Conservation (phyloP, 441 rosid species). For the Corymbia citriodora region DNA sequence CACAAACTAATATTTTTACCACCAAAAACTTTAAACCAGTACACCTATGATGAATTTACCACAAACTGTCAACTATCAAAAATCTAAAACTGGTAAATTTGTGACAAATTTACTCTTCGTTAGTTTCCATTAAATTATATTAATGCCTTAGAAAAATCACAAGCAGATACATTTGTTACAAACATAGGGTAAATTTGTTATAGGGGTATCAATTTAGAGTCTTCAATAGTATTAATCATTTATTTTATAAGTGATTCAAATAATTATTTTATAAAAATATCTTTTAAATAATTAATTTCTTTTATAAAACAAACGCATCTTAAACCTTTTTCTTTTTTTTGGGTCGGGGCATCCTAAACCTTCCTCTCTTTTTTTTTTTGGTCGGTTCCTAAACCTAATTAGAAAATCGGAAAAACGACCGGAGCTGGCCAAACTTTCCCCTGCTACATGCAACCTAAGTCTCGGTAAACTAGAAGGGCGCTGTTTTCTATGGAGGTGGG, state of each 20-base stretch:
- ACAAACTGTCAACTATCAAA: background rate
- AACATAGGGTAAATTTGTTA: background rate
- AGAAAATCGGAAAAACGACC: background rate
- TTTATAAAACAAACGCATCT: background rate
- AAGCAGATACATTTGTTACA: fast-evolving
- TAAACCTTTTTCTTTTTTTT: no score
- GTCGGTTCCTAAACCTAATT: background rate
- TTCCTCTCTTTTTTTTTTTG: no score
- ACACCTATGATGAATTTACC: background rate
- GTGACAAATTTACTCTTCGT: no score
- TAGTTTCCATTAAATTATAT: no score
- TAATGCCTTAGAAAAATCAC: background rate
- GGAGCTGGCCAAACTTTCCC: background rate
- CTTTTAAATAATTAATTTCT: no score
- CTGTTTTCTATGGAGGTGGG: background rate
- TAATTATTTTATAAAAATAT: no score
- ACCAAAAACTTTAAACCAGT: no score
- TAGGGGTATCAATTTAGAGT: fast-evolving
- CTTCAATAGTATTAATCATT: no score
- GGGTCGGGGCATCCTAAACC: no score
- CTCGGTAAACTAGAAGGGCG: background rate
- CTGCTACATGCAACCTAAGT: background rate
- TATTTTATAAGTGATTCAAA: no score
- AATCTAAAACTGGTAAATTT: no score
- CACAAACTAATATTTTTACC: no score